Evolutionary conservation across 1,284 basidiomycete species (phyloP).

Genomic region (Rhodotorula sp.): DNA sequence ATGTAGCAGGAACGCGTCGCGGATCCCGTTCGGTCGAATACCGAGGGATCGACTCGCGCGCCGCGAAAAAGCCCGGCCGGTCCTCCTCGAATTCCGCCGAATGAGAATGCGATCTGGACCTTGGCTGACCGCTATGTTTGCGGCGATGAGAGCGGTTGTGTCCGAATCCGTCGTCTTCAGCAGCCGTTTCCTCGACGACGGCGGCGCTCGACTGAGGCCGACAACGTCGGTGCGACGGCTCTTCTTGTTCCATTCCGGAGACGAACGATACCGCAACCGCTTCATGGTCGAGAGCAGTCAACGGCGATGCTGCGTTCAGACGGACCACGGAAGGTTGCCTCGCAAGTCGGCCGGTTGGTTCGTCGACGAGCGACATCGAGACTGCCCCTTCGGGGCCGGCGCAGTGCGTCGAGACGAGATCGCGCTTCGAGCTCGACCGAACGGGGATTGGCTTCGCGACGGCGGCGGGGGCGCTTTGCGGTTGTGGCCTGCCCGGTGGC

Average conservation of each 20-base stretch:
- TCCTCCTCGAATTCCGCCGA: conserved; percentile 9
- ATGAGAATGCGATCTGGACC: not conserved
- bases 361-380: not conserved
- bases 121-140: not conserved
- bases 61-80: conserved; percentile 5
- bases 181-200: conserved; percentile 2
- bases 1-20: not conserved
- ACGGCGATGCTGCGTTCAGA: not conserved
- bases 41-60: conserved; percentile 13
- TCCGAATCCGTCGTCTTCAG: not conserved
- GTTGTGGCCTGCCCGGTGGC: not conserved
- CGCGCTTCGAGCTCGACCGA: not conserved
- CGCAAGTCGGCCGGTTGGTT: not conserved
- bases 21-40: conserved; percentile 8
- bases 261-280: too few species aligned
- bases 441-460: not conserved
- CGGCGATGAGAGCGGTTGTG: not conserved
- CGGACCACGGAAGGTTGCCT: conserved; percentile 11
- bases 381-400: not conserved
- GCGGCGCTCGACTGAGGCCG: conserved; percentile 11
- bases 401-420: not conserved
- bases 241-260: not conserved
- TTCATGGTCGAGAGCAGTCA: too few species aligned
- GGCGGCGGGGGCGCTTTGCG: not conserved
- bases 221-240: not conserved